Evolutionary conservation across 768 basidiomycete species (phyloP), one percentile per base, ranked within the genome.

Genomic region (Lyophyllum decastes): DNA sequence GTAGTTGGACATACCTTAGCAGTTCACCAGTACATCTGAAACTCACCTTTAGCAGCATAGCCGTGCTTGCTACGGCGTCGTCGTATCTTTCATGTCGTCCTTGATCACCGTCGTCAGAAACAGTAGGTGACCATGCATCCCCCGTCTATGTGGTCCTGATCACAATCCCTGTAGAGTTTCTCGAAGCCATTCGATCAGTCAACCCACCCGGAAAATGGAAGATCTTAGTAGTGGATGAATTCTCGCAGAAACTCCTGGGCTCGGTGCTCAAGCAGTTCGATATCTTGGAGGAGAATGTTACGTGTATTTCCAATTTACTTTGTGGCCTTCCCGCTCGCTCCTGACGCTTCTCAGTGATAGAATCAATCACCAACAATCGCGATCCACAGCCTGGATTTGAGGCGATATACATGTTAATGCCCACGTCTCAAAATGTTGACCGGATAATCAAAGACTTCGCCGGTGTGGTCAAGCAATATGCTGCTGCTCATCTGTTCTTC

Each of bases 201-300:
- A 86, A 89, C 68, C 92, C 95, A 2, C 86, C 89, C 19, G 86
- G 85, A 57, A 78, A 85, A 82, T 99, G 97, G 97, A 99, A 99
- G 84, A 90, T 97, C 64, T 85, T 98, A 44, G 94, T 99, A 58
- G 91, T 98, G 52, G 97, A 99, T 72, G 93, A 95, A 62, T 85
- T 92, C 73, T 89, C 95, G 24, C 89, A 95, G 73, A 86, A 82
- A 69, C 76, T 98, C 53, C 73, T 99, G 46, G 83, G 87, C 59
- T 85, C 90, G 9, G 93, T 95, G 3, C 81, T 98, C 64, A 94
- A 94, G 74, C 89, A 93, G 69, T 94, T 92, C 65, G 96, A 99
- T 71, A 91, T 98, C 55, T 73, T 98, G 55, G 89, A 94, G 71
- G 94, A 97, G 80, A 95, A 95, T 78, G 94, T 98, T 43, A 97